Conservation (phyloP, 2,329 filamentous ascomycete species). For the Aspergillus terreus region DNA sequence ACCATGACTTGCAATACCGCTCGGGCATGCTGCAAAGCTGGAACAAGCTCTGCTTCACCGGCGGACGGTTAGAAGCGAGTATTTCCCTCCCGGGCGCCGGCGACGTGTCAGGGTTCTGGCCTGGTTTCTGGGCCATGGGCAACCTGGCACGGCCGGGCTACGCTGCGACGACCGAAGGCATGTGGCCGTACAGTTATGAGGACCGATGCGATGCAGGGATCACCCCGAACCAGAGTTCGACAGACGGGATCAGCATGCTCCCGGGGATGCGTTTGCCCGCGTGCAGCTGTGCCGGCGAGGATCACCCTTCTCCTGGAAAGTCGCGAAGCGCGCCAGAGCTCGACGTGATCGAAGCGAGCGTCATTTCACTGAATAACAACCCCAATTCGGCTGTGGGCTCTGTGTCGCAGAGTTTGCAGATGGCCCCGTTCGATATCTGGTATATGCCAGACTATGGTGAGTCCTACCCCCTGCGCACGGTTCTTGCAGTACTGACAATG, state of each 20-base stretch:
- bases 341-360: conserved; percentile 68
- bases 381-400: conserved; percentile 52
- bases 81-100: conserved; percentile 66
- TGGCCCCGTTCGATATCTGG: conserved; percentile 67
- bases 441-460: conserved; percentile 60
- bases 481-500: not conserved
- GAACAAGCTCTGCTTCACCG: conserved; percentile 72
- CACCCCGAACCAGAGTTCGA: conserved; percentile 66
- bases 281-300: conserved; percentile 61
- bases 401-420: conserved; percentile 64
- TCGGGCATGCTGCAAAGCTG: conserved; percentile 73
- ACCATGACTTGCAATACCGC: conserved; percentile 62
- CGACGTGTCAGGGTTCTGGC: conserved; percentile 68
- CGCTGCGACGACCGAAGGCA: conserved; percentile 65
- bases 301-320: conserved; percentile 63
- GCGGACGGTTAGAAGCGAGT: conserved; percentile 65
- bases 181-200: conserved; percentile 72
- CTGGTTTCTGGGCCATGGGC: conserved; percentile 73
- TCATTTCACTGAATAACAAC: conserved; percentile 49
- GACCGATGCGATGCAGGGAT: conserved; percentile 67
- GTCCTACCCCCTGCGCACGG: conserved; percentile 3
- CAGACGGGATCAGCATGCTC: conserved; percentile 62
- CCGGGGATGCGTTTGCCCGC: conserved; percentile 68
- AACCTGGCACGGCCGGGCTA: conserved; percentile 69
- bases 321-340: conserved; percentile 68